Evolutionary conservation across 2,329 filamentous ascomycete species (phyloP).

Genomic region (Paraconiothyrium brasiliense): DNA sequence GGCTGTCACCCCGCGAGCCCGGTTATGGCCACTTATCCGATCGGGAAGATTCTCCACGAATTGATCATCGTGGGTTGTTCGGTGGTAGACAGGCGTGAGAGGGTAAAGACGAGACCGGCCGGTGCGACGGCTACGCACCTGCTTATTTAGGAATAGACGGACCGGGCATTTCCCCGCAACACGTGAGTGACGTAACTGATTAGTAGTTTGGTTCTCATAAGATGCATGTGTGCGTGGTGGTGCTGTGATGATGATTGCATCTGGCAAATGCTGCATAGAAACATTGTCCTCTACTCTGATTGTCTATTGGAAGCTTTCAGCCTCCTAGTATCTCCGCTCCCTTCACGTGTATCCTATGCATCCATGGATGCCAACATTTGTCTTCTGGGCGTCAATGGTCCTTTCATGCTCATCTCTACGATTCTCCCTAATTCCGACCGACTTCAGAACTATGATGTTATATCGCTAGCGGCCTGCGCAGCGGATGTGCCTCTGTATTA

Average conservation of each 20-base stretch:
- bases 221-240: not conserved
- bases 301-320: not conserved
- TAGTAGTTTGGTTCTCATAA: too few species aligned
- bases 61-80: constrained; percentile 3
- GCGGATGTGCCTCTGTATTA: constrained; percentile 65
- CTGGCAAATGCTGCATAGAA: not conserved
- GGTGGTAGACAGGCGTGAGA: not conserved
- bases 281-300: too few species aligned
- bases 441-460: not conserved
- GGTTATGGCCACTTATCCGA: constrained; percentile 5
- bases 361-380: not conserved
- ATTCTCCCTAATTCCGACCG: not conserved
- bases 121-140: not conserved
- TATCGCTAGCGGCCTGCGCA: constrained; percentile 49
- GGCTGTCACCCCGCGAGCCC: constrained; percentile 3
- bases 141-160: not conserved
- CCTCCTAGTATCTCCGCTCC: not conserved
- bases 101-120: not conserved
- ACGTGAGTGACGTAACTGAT: constrained; percentile 1
- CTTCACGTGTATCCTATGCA: not conserved
- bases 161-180: not conserved
- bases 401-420: not conserved
- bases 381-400: not conserved
- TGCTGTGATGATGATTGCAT: not conserved
- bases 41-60: constrained; percentile 12